Evolutionary conservation across 2,329 filamentous ascomycete genomes (phyloP).

Genomic region (Colletotrichum sp.): DNA sequence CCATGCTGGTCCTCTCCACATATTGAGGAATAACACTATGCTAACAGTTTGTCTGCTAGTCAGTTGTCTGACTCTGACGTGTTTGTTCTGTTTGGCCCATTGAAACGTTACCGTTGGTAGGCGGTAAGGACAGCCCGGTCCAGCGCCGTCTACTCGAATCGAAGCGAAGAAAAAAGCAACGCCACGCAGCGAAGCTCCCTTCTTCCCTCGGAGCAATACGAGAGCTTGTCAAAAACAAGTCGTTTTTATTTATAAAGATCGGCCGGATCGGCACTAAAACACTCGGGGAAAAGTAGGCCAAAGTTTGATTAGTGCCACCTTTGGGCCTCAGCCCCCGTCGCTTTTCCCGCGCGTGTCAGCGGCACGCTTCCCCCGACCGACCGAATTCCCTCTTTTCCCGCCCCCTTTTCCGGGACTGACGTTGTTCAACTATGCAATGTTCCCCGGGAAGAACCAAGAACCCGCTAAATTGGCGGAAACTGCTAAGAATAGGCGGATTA

Average conservation of each 20-base stretch:
- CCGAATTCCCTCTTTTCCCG: background rate
- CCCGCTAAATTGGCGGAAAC: background rate
- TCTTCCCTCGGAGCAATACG: background rate
- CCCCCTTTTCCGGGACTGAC: background rate
- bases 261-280: background rate
- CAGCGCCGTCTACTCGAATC: background rate
- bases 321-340: background rate
- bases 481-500: background rate
- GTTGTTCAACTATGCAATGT: background rate
- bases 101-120: background rate
- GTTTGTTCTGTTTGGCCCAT: background rate
- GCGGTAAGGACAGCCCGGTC: background rate
- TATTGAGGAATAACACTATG: background rate
- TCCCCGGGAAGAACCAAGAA: background rate
- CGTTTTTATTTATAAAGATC: conserved; percentile 2
- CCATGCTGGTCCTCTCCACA: background rate
- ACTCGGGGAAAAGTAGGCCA: background rate
- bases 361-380: background rate
- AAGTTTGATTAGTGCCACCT: conserved; percentile 6
- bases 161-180: background rate
- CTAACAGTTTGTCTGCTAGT: background rate
- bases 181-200: background rate
- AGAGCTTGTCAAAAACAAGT: background rate
- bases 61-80: background rate
- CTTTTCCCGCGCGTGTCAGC: background rate